A percentile compares a stretch with the other conserved stretches of the same genome.
These are phyloP conservation scores for Raddia distichophylla DNA, from an alignment of 176 grass and related monocot genomes.

Conservation along the genomic window DNA sequence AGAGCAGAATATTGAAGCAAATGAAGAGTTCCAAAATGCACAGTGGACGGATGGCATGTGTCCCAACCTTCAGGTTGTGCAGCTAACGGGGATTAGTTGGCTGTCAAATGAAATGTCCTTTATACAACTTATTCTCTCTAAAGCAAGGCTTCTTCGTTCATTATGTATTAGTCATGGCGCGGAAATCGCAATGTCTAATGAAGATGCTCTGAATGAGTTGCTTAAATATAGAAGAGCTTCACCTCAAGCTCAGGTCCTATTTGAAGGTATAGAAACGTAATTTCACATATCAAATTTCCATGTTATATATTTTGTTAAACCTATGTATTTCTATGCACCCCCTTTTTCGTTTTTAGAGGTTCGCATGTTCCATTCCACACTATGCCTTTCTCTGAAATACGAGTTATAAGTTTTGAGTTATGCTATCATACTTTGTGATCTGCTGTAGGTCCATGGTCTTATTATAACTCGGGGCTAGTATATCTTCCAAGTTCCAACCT, in stretches of 20 bases:
- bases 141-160: conserved; percentile 21
- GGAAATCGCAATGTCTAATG: background rate
- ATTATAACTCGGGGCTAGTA: too few relatives aligned
- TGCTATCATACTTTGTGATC: too few relatives aligned
- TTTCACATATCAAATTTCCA: background rate
- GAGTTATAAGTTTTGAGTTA: too few relatives aligned
- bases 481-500: background rate
- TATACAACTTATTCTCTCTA: conserved; percentile 43
- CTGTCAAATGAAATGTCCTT: conserved; percentile 42
- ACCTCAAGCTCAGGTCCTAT: conserved; percentile 27
- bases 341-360: background rate
- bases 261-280: conserved; percentile 26
- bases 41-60: conserved; percentile 44
- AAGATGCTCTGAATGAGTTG: background rate
- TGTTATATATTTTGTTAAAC: background rate
- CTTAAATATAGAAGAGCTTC: conserved; percentile 23
- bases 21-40: conserved; percentile 31
- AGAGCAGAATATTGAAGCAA: conserved; percentile 16
- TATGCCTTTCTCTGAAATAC: too few relatives aligned
- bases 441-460: background rate
- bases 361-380: background rate
- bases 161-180: conserved; percentile 12
- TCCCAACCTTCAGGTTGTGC: conserved; percentile 32
- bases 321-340: background rate
- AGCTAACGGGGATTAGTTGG: conserved; percentile 16